Conservation (phyloP, 306 rosid species). For the Prunus mume region DNA sequence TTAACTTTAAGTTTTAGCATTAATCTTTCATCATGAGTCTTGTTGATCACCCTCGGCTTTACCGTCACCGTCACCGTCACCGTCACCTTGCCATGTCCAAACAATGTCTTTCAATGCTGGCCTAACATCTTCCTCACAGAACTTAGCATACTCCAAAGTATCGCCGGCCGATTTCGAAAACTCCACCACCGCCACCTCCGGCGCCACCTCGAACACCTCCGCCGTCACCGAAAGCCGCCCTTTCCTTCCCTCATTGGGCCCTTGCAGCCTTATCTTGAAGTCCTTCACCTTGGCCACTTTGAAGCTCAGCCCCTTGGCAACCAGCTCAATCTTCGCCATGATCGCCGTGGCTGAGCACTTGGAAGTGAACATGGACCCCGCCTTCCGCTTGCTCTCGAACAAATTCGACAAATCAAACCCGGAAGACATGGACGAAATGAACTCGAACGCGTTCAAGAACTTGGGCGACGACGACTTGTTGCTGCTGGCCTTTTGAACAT, state of each 20-base stretch:
- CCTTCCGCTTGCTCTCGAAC: slow-evolving; percentile 53
- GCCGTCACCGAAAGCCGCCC: slow-evolving; percentile 58
- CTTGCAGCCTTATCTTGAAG: slow-evolving; percentile 51
- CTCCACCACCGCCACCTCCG: slow-evolving; percentile 69
- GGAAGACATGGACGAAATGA: slow-evolving; percentile 72
- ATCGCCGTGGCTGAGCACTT: slow-evolving; percentile 46
- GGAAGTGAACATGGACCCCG: slow-evolving; percentile 64
- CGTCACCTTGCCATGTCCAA: slow-evolving; percentile 86
- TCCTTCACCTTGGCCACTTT: slow-evolving; percentile 45
- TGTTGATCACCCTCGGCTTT: slow-evolving; percentile 11
- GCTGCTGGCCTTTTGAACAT: not conserved
- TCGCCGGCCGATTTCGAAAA: slow-evolving; percentile 76
- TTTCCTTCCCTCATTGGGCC: slow-evolving; percentile 53
- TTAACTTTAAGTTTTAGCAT: not conserved
- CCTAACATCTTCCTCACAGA: slow-evolving; percentile 64
- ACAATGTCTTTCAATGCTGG: slow-evolving; percentile 76
- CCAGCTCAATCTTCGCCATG: slow-evolving; percentile 51
- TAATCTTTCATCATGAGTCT: no score
- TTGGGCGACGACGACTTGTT: slow-evolving; percentile 41
- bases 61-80: not conserved
- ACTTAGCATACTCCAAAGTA: slow-evolving; percentile 61
- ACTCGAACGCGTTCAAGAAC: slow-evolving; percentile 74
- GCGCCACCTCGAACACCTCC: slow-evolving; percentile 72
- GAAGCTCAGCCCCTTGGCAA: slow-evolving; percentile 51
- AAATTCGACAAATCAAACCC: slow-evolving; percentile 74